Base-by-base conservation (phyloP, 2,329 filamentous ascomycete species). In the Alternaria sp. region DNA sequence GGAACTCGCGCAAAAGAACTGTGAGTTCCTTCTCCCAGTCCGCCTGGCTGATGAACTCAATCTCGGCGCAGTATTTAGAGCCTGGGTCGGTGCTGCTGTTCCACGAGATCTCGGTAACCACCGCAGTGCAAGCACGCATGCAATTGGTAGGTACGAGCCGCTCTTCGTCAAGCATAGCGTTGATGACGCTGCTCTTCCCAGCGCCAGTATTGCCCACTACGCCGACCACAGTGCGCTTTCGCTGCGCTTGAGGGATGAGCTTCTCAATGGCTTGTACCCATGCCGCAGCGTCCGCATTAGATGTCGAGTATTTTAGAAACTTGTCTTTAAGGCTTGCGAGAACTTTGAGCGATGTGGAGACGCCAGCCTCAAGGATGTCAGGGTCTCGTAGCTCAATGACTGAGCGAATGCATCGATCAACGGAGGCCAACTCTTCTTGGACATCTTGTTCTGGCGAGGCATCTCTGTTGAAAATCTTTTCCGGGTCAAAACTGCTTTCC, bases 111-210 rank as follows among this genome's bases (percentile, higher is more conserved):
- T 90, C 87, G 0, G 87, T 90, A 0, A 88, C 83, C 0, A 87
- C 86, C 0, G 87, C 87, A 0, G 88, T 90, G 60, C 87, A 90
- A 1, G 88, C 88, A 26, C 86, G 79, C 84, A 89, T 87, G 71
- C 87, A 87, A 66, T 86, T 87, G 0, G 85, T 87, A 0, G 85
- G 84, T 0, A 83, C 82, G 15, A 87, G 77, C n/a, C 84, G 81
- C 65, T 90, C 87, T 68, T 90, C 86, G 28, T 89, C 87, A 0
- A 90, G 79, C 33, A 90, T 71, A 0, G 88, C 88, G 69, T 90
- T 90, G 73, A 90, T 89, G 0, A 90, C 79, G 2, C 85, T 87
- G 20, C 84, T 87, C 70, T 90, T 91, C 0, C 88, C 88, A 2
- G 86, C 84, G 0, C 88, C 88, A 0, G 89, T 90, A 58, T 85